Evolutionary conservation across 352 stramenopile species (phyloP).

Genomic region (Globisporangium paroecandrum): DNA sequence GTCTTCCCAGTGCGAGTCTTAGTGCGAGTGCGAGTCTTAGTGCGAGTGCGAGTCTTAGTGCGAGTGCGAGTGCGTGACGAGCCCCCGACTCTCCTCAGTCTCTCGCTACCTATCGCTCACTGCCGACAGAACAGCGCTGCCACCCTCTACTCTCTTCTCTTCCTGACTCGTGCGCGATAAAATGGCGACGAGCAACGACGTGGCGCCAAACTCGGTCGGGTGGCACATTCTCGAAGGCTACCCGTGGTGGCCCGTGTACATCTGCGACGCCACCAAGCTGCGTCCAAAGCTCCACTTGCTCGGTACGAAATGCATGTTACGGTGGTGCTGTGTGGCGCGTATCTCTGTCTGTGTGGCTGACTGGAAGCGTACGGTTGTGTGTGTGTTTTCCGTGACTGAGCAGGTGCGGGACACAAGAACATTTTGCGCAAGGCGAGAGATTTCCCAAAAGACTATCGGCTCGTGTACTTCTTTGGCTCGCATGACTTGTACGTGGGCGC

Average conservation of each 20-base stretch:
- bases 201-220: constrained; percentile 61
- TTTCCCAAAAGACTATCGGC: constrained; percentile 62
- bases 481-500: constrained; percentile 66
- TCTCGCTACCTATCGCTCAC: background rate
- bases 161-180: background rate
- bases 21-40: background rate
- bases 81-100: background rate
- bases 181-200: constrained; percentile 12
- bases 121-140: background rate
- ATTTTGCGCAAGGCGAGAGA: constrained; percentile 75
- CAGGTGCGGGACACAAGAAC: constrained; percentile 54
- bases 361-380: background rate
- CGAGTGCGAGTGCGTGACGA: background rate
- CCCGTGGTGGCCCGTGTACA: constrained; percentile 85
- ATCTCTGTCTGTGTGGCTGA: background rate
- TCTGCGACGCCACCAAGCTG: constrained; percentile 78
- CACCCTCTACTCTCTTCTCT: background rate
- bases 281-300: constrained; percentile 59
- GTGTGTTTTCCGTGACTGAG: background rate
- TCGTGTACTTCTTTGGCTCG: constrained; percentile 86
- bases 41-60: background rate
- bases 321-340: too few relatives aligned
- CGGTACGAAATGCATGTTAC: constrained; percentile 22
- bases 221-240: constrained; percentile 86
- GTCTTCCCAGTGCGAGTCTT: too few relatives aligned